phyloP scores from a whole-genome alignment of 1,284 basidiomycete species.

The Pterulicium gracile region DNA sequence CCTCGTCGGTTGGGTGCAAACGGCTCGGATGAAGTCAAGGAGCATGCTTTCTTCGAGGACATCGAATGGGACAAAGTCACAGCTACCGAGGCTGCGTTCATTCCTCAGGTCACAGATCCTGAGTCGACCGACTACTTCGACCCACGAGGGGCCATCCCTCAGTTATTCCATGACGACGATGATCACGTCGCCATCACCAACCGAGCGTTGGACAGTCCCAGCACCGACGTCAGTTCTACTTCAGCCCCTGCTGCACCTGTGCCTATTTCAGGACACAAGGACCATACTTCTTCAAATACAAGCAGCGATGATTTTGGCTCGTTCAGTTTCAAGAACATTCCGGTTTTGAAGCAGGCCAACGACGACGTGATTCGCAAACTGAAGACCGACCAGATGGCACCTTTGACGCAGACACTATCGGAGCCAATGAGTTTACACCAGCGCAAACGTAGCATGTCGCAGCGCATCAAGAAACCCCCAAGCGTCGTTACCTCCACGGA shows the following conservation, averaged over 20 bases:
- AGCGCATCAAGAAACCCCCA: constrained; percentile 67
- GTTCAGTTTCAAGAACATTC: constrained; percentile 97
- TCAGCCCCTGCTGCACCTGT: constrained; percentile 36
- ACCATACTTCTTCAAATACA: constrained; percentile 36
- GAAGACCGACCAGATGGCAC: constrained; percentile 71
- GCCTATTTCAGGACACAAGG: constrained; percentile 31
- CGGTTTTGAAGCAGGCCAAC: constrained; percentile 95
- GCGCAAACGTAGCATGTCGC: constrained; percentile 64
- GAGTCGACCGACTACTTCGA: constrained; percentile 99
- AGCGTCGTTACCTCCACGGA: constrained; percentile 64
- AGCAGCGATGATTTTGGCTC: constrained; percentile 89
- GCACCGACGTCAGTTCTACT: constrained; percentile 24
- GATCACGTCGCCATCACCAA: constrained; percentile 47
- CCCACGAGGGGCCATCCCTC: constrained; percentile 82
- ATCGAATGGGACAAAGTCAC: constrained; percentile 93
- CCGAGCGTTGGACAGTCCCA: constrained; percentile 36
- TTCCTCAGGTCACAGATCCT: constrained; percentile 90
- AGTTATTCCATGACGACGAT: constrained; percentile 75
- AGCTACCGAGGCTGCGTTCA: constrained; percentile 85
- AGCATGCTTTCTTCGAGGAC: constrained; percentile 83
- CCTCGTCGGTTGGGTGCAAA: constrained; percentile 73
- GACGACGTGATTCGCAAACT: constrained; percentile 97
- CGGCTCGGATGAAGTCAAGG: constrained; percentile 90
- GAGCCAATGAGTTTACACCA: constrained; percentile 48
- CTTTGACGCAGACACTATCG: constrained; percentile 60